Percentiles rank a stretch among this genome's conserved stretches.
phyloP scores from a whole-genome alignment of 805 yeast species.

The Brettanomyces anomalus region DNA sequence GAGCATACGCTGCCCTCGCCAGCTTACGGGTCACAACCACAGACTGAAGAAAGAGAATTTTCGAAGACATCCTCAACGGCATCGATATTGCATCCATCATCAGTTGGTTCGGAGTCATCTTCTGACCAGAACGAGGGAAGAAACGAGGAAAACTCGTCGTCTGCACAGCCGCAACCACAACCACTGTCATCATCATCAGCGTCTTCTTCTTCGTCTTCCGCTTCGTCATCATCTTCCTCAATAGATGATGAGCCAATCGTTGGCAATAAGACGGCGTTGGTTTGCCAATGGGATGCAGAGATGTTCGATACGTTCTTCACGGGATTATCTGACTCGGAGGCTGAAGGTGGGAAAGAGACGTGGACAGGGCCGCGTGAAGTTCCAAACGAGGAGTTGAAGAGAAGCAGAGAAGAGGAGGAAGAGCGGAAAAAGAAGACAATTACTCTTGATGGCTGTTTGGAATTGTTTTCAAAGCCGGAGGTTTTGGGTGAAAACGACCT shows the following conservation, averaged over 20 bases:
- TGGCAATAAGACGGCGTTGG: slow-evolving; percentile 30
- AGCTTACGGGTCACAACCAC: slow-evolving; percentile 4
- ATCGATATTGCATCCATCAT: not conserved
- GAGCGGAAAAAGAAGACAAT: slow-evolving; percentile 31
- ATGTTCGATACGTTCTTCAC: slow-evolving; percentile 44
- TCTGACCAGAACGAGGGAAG: not conserved
- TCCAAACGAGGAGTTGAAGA: slow-evolving; percentile 47
- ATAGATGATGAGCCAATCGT: slow-evolving; percentile 18
- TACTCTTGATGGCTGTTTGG: slow-evolving; percentile 65
- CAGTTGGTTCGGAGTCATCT: not conserved
- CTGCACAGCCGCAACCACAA: too few species aligned
- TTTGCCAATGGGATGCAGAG: slow-evolving; percentile 60
- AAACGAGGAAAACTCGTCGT: too few species aligned
- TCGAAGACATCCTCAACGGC: not conserved
- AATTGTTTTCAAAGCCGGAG: slow-evolving; percentile 70
- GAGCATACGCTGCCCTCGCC: not conserved
- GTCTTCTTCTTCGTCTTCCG: not conserved
- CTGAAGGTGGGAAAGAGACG: slow-evolving; percentile 38
- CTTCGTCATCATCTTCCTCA: slow-evolving; percentile 6
- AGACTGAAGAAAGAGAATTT: slow-evolving; percentile 2
- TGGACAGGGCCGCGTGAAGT: slow-evolving; percentile 47
- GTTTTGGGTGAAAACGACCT: slow-evolving; percentile 79
- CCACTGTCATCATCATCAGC: not conserved
- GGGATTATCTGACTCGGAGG: slow-evolving; percentile 32
- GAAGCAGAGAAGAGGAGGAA: slow-evolving; percentile 27